These are phyloP conservation scores for Rhododendron williamsianum DNA, from an alignment of 148 eudicot species.

Conservation along the genomic window DNA sequence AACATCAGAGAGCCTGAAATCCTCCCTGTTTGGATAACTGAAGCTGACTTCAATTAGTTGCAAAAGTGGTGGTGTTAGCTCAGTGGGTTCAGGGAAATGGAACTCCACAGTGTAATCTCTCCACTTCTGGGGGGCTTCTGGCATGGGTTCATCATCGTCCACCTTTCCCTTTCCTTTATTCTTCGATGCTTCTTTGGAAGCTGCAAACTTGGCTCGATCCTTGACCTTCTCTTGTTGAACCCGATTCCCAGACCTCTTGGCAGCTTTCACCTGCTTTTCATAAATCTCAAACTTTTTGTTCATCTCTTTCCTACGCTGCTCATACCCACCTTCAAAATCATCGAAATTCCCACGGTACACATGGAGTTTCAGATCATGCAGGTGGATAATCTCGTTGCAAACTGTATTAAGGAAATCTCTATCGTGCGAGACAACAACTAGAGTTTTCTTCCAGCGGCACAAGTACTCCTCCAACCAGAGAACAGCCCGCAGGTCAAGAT, in stretches of 20 bases:
- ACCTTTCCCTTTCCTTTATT: slow-evolving; percentile 42
- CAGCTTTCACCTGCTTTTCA: slow-evolving; percentile 54
- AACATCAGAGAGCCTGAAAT: slow-evolving; percentile 43
- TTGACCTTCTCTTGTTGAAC: slow-evolving; percentile 48
- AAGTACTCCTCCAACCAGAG: slow-evolving; percentile 61
- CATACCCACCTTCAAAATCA: slow-evolving; percentile 55
- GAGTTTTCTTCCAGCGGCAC: slow-evolving; percentile 62
- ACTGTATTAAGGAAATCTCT: slow-evolving; percentile 57
- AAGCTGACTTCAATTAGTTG: slow-evolving; percentile 53
- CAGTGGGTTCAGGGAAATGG: slow-evolving; percentile 30
- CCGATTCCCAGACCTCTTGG: slow-evolving; percentile 47
- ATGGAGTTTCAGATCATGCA: slow-evolving; percentile 58
- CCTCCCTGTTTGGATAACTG: slow-evolving; percentile 46
- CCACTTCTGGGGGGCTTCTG: slow-evolving; percentile 55
- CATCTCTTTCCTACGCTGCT: slow-evolving; percentile 47
- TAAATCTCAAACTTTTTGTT: slow-evolving; percentile 44
- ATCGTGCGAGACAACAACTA: slow-evolving; percentile 59
- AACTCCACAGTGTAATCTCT: slow-evolving; percentile 33
- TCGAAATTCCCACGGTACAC: slow-evolving; percentile 56
- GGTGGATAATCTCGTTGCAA: slow-evolving; percentile 55
- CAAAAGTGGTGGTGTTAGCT: slow-evolving; percentile 54
- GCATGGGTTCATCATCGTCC: slow-evolving; percentile 41
- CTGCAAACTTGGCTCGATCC: slow-evolving; percentile 45
- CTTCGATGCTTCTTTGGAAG: slow-evolving; percentile 34
- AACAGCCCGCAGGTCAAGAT: slow-evolving; percentile 58